Percentiles rank a stretch among this genome's conserved stretches.
These are phyloP conservation scores for Protoeuglena noctilucae DNA, from an alignment of 139 green algal species.

Conservation along the genomic window DNA sequence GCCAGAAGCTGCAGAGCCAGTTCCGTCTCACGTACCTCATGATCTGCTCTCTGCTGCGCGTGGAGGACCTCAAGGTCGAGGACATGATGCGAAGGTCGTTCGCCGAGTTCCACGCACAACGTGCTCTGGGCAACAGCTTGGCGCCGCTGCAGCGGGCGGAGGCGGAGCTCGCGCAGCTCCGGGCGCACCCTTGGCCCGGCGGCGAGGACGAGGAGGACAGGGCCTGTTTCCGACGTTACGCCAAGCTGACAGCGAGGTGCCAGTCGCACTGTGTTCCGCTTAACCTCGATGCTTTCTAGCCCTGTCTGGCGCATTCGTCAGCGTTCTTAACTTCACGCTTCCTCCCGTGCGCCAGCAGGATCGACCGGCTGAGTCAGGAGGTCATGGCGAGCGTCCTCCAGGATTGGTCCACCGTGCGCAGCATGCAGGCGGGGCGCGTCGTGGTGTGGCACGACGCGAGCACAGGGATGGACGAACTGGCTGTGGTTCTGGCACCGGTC, in stretches of 20 bases:
- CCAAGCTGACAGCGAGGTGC: no score
- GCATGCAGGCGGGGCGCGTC: not conserved
- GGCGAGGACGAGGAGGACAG: no score
- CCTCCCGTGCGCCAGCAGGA: no score
- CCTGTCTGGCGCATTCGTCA: no score
- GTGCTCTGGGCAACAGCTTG: constrained; percentile 33
- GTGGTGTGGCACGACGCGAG: not conserved
- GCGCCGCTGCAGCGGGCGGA: constrained; percentile 30
- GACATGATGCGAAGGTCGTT: constrained; percentile 91
- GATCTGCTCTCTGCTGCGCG: constrained; percentile 89
- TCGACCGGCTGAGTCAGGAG: no score
- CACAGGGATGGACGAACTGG: not conserved
- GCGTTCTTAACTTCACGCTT: no score
- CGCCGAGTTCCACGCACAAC: constrained; percentile 80
- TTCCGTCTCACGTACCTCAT: constrained; percentile 96
- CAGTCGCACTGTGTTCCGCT: no score
- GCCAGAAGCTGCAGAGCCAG: constrained; percentile 66
- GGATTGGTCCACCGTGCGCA: no score
- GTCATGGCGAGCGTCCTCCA: no score
- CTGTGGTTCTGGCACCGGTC: not conserved
- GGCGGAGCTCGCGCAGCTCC: constrained; percentile 20
- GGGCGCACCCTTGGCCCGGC: no score
- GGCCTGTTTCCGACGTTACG: no score
- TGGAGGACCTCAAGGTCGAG: constrained; percentile 91
- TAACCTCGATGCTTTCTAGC: no score